Percentiles rank a stretch among this genome's conserved stretches.
Evolutionary conservation across 2,329 filamentous ascomycete genomes (phyloP).

Genomic region (Pseudonectria buxi): DNA sequence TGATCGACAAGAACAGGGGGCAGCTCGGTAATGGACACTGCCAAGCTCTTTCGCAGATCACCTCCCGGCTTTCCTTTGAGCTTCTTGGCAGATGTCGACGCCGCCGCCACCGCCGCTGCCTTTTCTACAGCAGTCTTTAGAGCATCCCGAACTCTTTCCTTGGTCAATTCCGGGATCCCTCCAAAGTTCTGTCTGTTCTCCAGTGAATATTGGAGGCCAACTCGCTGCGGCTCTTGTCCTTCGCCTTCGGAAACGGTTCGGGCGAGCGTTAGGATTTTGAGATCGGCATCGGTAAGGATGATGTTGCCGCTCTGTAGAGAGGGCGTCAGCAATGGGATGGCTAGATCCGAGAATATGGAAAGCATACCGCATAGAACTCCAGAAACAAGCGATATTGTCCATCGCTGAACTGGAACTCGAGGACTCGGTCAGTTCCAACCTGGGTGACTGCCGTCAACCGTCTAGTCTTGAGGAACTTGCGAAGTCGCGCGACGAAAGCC

Average conservation of each 20-base stretch:
- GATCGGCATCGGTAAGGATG: constrained; percentile 77
- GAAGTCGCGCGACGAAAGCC: constrained; percentile 73
- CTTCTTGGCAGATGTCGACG: constrained; percentile 47
- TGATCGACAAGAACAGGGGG: constrained; percentile 86
- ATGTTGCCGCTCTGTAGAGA: constrained; percentile 71
- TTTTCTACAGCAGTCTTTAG: constrained; percentile 60
- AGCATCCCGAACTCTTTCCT: constrained; percentile 62
- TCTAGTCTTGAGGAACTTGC: constrained; percentile 83
- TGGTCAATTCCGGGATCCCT: constrained; percentile 68
- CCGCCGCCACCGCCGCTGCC: constrained; percentile 47
- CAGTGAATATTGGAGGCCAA: constrained; percentile 72
- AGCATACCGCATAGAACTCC: constrained; percentile 76
- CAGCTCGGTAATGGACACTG: constrained; percentile 78
- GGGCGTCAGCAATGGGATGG: constrained; percentile 4
- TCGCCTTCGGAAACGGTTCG: constrained; percentile 74
- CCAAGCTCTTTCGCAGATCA: constrained; percentile 71
- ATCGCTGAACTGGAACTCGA: constrained; percentile 90
- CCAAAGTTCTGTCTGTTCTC: constrained; percentile 77
- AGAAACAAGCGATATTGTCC: constrained; percentile 81
- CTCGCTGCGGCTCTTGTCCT: constrained; percentile 74
- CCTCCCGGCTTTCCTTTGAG: constrained; percentile 68
- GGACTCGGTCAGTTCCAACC: constrained; percentile 86
- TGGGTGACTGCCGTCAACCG: constrained; percentile 75
- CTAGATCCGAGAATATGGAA: background rate
- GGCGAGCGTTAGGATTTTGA: constrained; percentile 75